phyloP scores from a whole-genome alignment of 2,329 filamentous ascomycete genomes.

The Chlorencoelia australis region DNA sequence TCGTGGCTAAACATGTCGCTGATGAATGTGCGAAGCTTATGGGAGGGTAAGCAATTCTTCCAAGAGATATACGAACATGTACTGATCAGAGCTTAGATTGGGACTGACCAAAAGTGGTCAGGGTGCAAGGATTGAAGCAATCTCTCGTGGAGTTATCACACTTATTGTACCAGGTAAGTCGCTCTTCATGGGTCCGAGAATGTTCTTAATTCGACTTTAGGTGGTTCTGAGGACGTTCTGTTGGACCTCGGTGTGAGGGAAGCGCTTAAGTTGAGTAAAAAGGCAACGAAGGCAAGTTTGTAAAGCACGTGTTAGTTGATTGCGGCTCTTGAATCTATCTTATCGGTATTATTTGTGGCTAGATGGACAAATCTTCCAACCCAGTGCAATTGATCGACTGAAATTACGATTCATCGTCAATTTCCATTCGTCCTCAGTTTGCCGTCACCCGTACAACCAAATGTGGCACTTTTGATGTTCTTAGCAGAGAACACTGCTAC shows the following conservation, averaged over 20 bases:
- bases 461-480: too few relatives aligned
- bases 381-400: too few relatives aligned
- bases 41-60: too few relatives aligned
- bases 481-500: too few relatives aligned
- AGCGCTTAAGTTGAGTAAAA: constrained; percentile 72
- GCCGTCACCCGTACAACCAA: too few relatives aligned
- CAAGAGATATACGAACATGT: constrained; percentile 54
- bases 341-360: too few relatives aligned
- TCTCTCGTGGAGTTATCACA: background rate
- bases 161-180: background rate
- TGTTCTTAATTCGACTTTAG: constrained; percentile 31
- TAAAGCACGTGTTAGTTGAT: too few relatives aligned
- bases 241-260: constrained; percentile 70
- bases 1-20: constrained; percentile 62
- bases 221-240: constrained; percentile 65
- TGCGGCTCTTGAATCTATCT: too few relatives aligned
- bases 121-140: background rate
- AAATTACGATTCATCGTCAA: too few relatives aligned
- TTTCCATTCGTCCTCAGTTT: too few relatives aligned
- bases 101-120: background rate
- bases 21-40: constrained; percentile 61
- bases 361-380: too few relatives aligned
- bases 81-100: background rate
- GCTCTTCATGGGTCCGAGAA: background rate
- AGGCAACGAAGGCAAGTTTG: too few relatives aligned